phyloP scores from a whole-genome alignment of 495 filamentous ascomycete species.

The Penicillium steckii region DNA sequence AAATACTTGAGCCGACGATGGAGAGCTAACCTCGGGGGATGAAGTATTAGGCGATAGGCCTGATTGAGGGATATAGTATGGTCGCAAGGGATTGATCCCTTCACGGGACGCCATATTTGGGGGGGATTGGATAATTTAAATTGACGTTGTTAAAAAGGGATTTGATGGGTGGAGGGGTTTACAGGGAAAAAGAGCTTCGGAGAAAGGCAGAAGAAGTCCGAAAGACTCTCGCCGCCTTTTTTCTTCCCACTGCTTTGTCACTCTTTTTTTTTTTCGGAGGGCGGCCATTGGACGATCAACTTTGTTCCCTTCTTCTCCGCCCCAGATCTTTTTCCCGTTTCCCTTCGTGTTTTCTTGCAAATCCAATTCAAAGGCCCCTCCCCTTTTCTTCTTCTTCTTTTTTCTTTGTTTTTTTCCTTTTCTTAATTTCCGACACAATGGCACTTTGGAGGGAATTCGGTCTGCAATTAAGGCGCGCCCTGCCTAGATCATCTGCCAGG shows the following conservation, averaged over 20 bases:
- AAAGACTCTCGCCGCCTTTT: constrained; percentile 16
- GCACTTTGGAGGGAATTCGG: constrained; percentile 38
- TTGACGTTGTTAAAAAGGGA: too few species aligned
- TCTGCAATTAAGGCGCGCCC: constrained; percentile 35
- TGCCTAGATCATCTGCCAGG: constrained; percentile 25
- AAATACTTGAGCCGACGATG: constrained; percentile 49
- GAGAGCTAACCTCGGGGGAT: constrained; percentile 41
- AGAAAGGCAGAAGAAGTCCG: constrained; percentile 19
- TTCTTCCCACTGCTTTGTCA: constrained; percentile 25
- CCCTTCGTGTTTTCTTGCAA: constrained; percentile 1
- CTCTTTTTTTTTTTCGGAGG: constrained; percentile 26
- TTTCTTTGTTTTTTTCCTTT: constrained; percentile 9
- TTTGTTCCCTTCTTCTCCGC: constrained; percentile 12
- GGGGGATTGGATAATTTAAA: too few species aligned
- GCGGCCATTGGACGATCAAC: constrained; percentile 24
- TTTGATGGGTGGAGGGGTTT: constrained; percentile 10
- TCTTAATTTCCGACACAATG: constrained; percentile 25
- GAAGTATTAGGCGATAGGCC: constrained; percentile 27
- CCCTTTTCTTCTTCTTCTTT: constrained; percentile 1
- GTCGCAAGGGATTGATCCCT: constrained; percentile 84
- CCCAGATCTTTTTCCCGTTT: constrained; percentile 13
- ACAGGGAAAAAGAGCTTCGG: constrained; percentile 19
- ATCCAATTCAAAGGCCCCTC: too few species aligned
- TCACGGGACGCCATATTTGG: constrained; percentile 47
- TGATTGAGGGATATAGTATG: constrained; percentile 90